Percentiles rank a stretch among this genome's conserved stretches.
These are phyloP conservation scores for Dictyostelium brefeldianum DNA, from an alignment of 78 protist genomes.

Conservation along the genomic window DNA sequence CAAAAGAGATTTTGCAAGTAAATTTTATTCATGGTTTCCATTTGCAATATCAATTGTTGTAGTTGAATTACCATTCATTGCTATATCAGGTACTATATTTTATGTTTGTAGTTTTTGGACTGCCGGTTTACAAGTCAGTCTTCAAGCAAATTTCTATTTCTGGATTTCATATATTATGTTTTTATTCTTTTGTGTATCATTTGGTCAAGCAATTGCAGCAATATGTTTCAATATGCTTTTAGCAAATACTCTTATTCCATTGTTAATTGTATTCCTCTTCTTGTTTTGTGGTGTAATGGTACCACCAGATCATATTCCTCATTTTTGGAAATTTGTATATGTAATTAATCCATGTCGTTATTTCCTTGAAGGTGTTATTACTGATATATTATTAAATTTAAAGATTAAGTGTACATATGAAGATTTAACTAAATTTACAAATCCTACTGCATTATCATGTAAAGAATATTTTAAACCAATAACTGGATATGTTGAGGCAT, in stretches of 20 bases:
- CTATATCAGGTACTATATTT: constrained; percentile 41
- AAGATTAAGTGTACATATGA: background rate
- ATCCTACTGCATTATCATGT: background rate
- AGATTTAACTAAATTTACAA: constrained; percentile 23
- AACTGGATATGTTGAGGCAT: background rate
- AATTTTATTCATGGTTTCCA: constrained; percentile 52
- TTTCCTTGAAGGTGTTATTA: constrained; percentile 71
- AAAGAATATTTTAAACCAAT: constrained; percentile 13
- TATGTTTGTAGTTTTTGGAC: constrained; percentile 68
- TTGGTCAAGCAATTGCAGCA: constrained; percentile 63
- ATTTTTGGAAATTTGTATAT: constrained; percentile 41
- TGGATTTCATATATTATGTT: constrained; percentile 34
- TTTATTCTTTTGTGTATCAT: constrained; percentile 33
- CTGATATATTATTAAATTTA: background rate
- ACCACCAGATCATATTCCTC: constrained; percentile 9
- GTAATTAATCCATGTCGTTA: constrained; percentile 30
- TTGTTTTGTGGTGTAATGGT: constrained; percentile 63
- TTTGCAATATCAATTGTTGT: constrained; percentile 43
- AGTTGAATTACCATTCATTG: constrained; percentile 53
- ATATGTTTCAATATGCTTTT: constrained; percentile 36
- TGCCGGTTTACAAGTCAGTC: constrained; percentile 14
- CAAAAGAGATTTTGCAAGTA: constrained; percentile 36
- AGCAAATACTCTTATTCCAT: constrained; percentile 11
- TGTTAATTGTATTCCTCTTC: constrained; percentile 31
- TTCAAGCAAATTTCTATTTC: constrained; percentile 18